phyloP scores from a whole-genome alignment of 73 alveolate genomes.

The Tetrahymena malaccensis region DNA sequence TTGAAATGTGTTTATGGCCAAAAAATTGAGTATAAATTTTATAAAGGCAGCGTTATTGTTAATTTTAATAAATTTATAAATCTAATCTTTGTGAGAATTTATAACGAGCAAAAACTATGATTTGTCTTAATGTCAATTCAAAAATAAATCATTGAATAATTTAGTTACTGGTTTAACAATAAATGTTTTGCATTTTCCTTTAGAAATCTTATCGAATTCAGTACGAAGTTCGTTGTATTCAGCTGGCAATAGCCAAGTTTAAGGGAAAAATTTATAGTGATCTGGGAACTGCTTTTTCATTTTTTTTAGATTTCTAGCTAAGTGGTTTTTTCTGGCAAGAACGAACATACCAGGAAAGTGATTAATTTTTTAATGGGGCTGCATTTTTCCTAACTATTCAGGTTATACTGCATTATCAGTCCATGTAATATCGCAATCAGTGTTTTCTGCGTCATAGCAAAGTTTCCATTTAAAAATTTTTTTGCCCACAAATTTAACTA shows the following conservation, averaged over 20 bases:
- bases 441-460: slow-evolving; percentile 32
- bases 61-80: too few relatives aligned
- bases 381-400: slow-evolving; percentile 52
- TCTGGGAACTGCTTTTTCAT: slow-evolving; percentile 63
- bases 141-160: too few relatives aligned
- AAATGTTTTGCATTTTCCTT: slow-evolving; percentile 58
- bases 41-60: too few relatives aligned
- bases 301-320: slow-evolving; percentile 62
- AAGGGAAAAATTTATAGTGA: slow-evolving; percentile 74
- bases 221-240: slow-evolving; percentile 62
- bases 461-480: slow-evolving; percentile 10
- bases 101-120: too few relatives aligned
- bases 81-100: too few relatives aligned
- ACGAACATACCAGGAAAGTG: slow-evolving; percentile 82
- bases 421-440: slow-evolving; percentile 58
- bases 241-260: slow-evolving; percentile 79
- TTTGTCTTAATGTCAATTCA: too few relatives aligned
- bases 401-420: slow-evolving; percentile 52
- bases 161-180: slow-evolving; percentile 53
- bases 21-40: too few relatives aligned
- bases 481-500: slow-evolving; percentile 39
- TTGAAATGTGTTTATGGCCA: too few relatives aligned
- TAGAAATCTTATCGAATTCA: slow-evolving; percentile 6
- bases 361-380: slow-evolving; percentile 60
- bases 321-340: slow-evolving; percentile 67